Percentiles rank a stretch among this genome's conserved stretches.
Evolutionary conservation across 371 early-diverging fungal species (phyloP).

Genomic region (Syncephalis fuscata): DNA sequence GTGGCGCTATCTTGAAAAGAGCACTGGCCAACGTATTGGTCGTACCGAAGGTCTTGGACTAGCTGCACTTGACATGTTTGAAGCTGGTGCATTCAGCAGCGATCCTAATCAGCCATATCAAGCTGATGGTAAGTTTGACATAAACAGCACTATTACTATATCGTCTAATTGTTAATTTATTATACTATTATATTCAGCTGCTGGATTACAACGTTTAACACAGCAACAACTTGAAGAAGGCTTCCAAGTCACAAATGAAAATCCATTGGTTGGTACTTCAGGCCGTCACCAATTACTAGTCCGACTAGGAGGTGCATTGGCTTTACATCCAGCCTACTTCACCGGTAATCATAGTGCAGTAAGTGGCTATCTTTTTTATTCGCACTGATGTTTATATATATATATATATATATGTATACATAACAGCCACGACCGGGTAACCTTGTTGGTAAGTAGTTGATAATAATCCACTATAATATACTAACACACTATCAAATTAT

Average conservation of each 20-base stretch:
- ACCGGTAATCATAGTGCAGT: constrained; percentile 11
- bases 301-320: constrained; percentile 40
- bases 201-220: constrained; percentile 32
- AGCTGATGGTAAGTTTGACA: constrained; percentile 46
- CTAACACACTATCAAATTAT: neutral
- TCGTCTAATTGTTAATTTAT: neutral
- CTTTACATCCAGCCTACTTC: constrained; percentile 40
- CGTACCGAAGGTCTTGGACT: constrained; percentile 82
- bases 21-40: constrained; percentile 26
- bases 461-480: constrained; percentile 3
- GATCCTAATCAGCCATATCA: constrained; percentile 30
- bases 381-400: neutral
- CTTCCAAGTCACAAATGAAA: constrained; percentile 61
- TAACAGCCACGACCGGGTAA: constrained; percentile 58
- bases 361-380: no score
- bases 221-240: constrained; percentile 39
- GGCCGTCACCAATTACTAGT: constrained; percentile 59
- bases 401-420: neutral
- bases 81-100: constrained; percentile 57
- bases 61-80: constrained; percentile 78
- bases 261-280: constrained; percentile 69
- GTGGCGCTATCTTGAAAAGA: constrained; percentile 48
- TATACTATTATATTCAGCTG: no score
- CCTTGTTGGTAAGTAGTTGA: constrained; percentile 37
- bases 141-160: neutral